Conservation (phyloP, 2,329 filamentous ascomycete genomes). For the Neoarthrinium moseri region DNA sequence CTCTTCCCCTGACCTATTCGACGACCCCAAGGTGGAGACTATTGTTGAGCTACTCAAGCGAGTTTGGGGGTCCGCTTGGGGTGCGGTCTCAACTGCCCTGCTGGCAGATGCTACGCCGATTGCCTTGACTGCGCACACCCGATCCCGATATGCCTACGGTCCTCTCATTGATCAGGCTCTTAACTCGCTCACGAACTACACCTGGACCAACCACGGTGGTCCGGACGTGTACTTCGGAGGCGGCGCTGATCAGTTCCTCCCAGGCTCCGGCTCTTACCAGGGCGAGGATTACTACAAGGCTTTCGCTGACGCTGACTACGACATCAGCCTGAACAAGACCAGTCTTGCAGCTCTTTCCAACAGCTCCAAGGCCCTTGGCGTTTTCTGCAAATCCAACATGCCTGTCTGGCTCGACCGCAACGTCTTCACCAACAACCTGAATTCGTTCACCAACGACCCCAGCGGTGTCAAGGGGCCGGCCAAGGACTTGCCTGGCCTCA, state of each 20-base stretch:
- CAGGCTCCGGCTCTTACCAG: slow-evolving; percentile 62
- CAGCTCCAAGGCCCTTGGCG: slow-evolving; percentile 66
- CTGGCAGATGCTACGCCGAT: slow-evolving; percentile 81
- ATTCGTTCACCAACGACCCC: slow-evolving; percentile 65
- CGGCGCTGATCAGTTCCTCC: slow-evolving; percentile 78
- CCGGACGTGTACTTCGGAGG: slow-evolving; percentile 82
- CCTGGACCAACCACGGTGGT: slow-evolving; percentile 72
- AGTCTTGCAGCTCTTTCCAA: slow-evolving; percentile 58
- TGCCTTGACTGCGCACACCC: slow-evolving; percentile 71
- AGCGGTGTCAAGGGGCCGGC: slow-evolving; percentile 63
- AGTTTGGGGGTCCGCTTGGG: slow-evolving; percentile 60
- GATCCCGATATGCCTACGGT: slow-evolving; percentile 66
- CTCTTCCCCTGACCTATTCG: slow-evolving; percentile 69
- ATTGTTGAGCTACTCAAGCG: slow-evolving; percentile 77
- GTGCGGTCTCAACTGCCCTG: slow-evolving; percentile 76
- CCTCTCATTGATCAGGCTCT: slow-evolving; percentile 74
- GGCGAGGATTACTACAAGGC: slow-evolving; percentile 77
- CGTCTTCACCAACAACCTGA: slow-evolving; percentile 71
- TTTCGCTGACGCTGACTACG: slow-evolving; percentile 72
- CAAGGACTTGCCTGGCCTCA: slow-evolving; percentile 76
- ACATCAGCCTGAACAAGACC: slow-evolving; percentile 72
- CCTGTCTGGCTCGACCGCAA: slow-evolving; percentile 87
- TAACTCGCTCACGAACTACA: slow-evolving; percentile 75
- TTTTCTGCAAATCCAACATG: slow-evolving; percentile 74
- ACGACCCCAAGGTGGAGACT: slow-evolving; percentile 84